Evolutionary conservation across 306 rosid species (phyloP).

Genomic region (Dryas drummondii): DNA sequence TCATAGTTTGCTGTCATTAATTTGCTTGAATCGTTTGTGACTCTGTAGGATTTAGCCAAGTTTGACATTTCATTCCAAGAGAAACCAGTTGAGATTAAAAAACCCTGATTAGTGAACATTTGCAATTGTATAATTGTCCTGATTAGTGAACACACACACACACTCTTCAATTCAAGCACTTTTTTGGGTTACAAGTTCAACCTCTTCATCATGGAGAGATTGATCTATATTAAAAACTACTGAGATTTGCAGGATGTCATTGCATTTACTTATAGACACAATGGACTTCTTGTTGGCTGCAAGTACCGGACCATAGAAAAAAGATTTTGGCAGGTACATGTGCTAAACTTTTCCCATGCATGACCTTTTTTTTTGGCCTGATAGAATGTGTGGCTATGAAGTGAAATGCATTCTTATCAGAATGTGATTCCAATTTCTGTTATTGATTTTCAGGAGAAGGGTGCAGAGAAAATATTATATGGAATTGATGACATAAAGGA

Average conservation of each 20-base stretch:
- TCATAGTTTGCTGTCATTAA: not conserved
- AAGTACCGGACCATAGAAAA: conserved; percentile 68
- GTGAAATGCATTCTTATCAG: conserved; percentile 6
- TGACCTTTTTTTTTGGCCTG: conserved; percentile 7
- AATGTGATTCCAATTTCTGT: not conserved
- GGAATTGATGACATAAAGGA: conserved; percentile 78
- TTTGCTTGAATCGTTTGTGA: not conserved
- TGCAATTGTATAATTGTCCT: not conserved
- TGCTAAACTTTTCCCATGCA: conserved; percentile 12
- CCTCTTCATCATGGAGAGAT: conserved; percentile 8
- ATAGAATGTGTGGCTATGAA: not conserved
- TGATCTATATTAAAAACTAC: conserved; percentile 25
- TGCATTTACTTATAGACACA: conserved; percentile 75
- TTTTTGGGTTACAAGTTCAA: too few species aligned
- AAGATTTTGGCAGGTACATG: conserved; percentile 83
- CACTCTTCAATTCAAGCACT: too few species aligned
- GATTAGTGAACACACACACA: too few species aligned
- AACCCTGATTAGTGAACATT: not conserved
- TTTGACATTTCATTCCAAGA: not conserved
- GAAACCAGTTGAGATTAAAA: not conserved
- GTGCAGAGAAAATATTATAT: conserved; percentile 62
- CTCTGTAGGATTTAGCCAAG: not conserved
- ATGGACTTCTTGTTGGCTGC: conserved; percentile 79
- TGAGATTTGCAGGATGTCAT: conserved; percentile 51
- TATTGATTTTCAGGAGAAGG: conserved; percentile 64